Evolutionary conservation across 306 rosid genomes (phyloP).

Genomic region (Biancaea sappan): DNA sequence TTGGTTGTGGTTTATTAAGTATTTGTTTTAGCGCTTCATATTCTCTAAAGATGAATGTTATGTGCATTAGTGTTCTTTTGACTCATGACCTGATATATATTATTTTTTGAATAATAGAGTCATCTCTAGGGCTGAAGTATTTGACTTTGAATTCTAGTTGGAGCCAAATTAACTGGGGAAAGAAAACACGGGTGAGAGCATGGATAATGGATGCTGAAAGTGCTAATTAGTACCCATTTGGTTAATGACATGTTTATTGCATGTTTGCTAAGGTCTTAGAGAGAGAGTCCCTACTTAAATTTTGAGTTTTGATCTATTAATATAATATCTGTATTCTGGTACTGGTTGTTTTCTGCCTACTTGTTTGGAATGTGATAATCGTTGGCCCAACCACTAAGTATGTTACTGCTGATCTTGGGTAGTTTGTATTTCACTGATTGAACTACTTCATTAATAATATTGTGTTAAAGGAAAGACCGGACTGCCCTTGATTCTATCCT

Average conservation of each 20-base stretch:
- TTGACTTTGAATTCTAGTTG: too few species aligned
- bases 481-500: conserved; percentile 59
- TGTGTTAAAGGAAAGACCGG: conserved; percentile 69
- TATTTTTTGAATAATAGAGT: neutral
- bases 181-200: neutral
- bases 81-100: neutral
- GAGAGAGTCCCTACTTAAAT: neutral
- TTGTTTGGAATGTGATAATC: neutral
- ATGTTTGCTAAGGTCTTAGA: neutral
- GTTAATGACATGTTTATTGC: neutral
- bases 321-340: neutral
- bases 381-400: neutral
- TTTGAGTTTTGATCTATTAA: neutral
- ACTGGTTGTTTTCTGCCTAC: neutral
- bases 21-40: conserved; percentile 10
- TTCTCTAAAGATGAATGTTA: neutral
- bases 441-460: conserved; percentile 23
- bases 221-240: neutral
- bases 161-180: too few species aligned
- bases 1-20: conserved; percentile 19
- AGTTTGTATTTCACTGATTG: neutral
- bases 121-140: neutral
- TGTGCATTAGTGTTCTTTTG: neutral
- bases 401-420: neutral
- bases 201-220: neutral